A percentile compares a stretch with the other conserved stretches of the same genome.
Evolutionary conservation across 108 stramenopile species (phyloP).

Genomic region (Cylindrotheca closterium): DNA sequence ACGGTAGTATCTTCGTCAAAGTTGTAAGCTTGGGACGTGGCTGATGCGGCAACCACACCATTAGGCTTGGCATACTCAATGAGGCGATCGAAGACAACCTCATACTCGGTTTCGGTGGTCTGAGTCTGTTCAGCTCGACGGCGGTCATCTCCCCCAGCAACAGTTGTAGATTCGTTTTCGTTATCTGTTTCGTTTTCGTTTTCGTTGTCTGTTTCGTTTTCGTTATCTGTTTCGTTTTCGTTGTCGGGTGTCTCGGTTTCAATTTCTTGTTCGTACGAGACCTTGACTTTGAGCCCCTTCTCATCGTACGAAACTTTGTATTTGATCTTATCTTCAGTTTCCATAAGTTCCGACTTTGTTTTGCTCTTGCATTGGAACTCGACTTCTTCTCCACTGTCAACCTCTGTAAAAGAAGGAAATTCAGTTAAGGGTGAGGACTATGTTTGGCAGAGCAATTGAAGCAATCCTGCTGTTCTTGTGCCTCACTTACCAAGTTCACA

Average conservation of each 20-base stretch:
- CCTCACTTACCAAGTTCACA: too few species aligned
- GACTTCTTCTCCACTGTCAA: too few species aligned
- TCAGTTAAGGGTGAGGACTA: too few species aligned
- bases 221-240: background rate
- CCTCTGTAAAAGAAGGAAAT: too few species aligned
- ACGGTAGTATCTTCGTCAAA: constrained; percentile 23
- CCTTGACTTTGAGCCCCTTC: constrained; percentile 7
- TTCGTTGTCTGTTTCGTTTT: background rate
- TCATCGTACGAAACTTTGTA: constrained; percentile 6
- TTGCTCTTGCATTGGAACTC: constrained; percentile 11
- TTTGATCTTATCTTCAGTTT: constrained; percentile 14
- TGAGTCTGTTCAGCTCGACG: too few species aligned
- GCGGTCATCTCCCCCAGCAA: too few species aligned
- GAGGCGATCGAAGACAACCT: constrained; percentile 22
- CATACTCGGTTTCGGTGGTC: constrained; percentile 20
- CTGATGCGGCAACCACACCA: too few species aligned
- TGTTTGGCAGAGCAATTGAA: too few species aligned
- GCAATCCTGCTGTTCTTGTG: too few species aligned
- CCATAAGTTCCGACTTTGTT: background rate
- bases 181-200: background rate
- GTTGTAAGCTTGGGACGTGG: background rate
- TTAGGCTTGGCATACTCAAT: constrained; percentile 30
- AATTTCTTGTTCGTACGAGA: constrained; percentile 7
- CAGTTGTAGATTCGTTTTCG: too few species aligned
- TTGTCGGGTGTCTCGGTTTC: too few species aligned